These are phyloP conservation scores for Yamadazyma dendronema DNA, from an alignment of 1,139 yeast species.

Conservation along the genomic window DNA sequence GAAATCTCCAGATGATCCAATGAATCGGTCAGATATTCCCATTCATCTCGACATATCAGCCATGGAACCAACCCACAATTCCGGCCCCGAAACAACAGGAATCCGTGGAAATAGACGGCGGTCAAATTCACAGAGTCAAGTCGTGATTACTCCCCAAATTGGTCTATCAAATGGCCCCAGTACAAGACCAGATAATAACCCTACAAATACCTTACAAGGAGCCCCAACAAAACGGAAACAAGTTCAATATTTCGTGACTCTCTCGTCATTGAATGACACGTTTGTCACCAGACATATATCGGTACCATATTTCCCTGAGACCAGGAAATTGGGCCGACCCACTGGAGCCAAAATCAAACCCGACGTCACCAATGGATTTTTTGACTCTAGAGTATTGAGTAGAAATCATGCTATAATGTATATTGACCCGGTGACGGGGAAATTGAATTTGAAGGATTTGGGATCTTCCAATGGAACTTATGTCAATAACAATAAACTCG, in stretches of 20 bases:
- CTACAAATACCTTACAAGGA: background rate
- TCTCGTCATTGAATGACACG: slow-evolving; percentile 76
- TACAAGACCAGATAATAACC: background rate
- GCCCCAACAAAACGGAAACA: slow-evolving; percentile 28
- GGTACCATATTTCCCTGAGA: slow-evolving; percentile 81
- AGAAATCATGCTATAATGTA: slow-evolving; percentile 92
- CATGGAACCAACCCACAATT: background rate
- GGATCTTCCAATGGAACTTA: slow-evolving; percentile 95
- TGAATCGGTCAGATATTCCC: slow-evolving; percentile 18
- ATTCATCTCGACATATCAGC: slow-evolving; percentile 17
- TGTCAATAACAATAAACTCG: slow-evolving; percentile 71
- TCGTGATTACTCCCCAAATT: slow-evolving; percentile 13
- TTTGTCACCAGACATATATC: slow-evolving; percentile 76
- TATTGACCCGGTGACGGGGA: slow-evolving; percentile 66
- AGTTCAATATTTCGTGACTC: slow-evolving; percentile 56
- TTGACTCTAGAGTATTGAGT: slow-evolving; percentile 89
- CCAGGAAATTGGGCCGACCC: slow-evolving; percentile 85
- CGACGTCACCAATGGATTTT: slow-evolving; percentile 82
- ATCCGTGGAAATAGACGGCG: slow-evolving; percentile 19
- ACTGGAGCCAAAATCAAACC: slow-evolving; percentile 73
- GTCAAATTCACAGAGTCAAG: slow-evolving; percentile 33
- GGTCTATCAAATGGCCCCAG: background rate
- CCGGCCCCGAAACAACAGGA: background rate
- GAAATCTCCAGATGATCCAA: too few species aligned
- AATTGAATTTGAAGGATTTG: slow-evolving; percentile 76